Base-by-base conservation (phyloP, 768 basidiomycete genomes). In the Clitopilus hobsonii region DNA sequence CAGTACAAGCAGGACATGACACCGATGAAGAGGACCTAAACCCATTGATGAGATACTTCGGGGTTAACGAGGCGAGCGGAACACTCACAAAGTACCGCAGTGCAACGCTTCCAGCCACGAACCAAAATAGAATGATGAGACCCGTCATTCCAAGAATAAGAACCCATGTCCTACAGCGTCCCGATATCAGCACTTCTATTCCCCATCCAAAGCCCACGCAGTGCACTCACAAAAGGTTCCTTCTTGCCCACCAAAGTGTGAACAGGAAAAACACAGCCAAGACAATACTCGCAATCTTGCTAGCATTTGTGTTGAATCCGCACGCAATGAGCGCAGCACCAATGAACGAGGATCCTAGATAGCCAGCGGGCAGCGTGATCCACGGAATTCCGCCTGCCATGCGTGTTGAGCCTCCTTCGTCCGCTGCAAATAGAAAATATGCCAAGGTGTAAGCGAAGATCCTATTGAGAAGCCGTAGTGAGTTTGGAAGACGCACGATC, bases 381-480 rank as follows among this genome's bases (percentile, higher is more conserved):
- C 86, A 89, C 20, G 80, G 73, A 38, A 94, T 82, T 0, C 92
- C 94, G 25, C 93, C 93, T 14, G 87, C 85, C 93, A 95, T 94
- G 29, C 78, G 74, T 4, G 93, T 95, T 30, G 84, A 82, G 11
- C 92, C 93, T 36, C 93, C 93, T 71, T 94, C 94, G 62, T 93
- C 91, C 41, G 91, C 87, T 92, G 64, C 54, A 52, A 16, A 49
- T n/a, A n/a, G n/a, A n/a, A n/a, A n/a, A n/a, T n/a, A n/a, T n/a
- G n/a, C n/a, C n/a, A 25, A 52, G 56, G 59, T 51, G 26, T 63
- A 49, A 59, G 55, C 27, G 56, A 47, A 16, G 18, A 26, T 25
- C n/a, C 52, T 36, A 36, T 2, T 45, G 49, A 3, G 28, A 49
- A 24, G 20, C 32, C n/a, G 13, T 11, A 14, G 13, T 36, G 13